Conservation (phyloP, 306 rosid genomes). For the Quercus robur region DNA sequence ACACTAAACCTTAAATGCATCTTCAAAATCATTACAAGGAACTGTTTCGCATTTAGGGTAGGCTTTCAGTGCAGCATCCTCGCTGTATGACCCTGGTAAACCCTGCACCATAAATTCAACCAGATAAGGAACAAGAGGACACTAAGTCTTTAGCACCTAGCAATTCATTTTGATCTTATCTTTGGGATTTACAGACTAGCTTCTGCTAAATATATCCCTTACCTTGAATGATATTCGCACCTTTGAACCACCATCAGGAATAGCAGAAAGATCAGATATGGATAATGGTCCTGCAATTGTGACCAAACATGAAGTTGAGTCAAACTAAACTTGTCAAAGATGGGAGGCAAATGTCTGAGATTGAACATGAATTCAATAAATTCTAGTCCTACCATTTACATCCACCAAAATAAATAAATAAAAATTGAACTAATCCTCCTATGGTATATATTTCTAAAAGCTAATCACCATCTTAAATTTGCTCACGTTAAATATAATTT, state of each 20-base stretch:
- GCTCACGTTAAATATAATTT: neutral
- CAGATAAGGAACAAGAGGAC: constrained; percentile 20
- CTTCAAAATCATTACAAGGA: constrained; percentile 67
- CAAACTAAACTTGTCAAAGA: constrained; percentile 11
- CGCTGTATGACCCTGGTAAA: constrained; percentile 56
- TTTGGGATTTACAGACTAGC: neutral
- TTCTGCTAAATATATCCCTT: constrained; percentile 10
- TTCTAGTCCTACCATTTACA: neutral
- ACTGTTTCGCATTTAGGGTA: constrained; percentile 66
- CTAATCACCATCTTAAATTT: neutral
- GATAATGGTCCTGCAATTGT: constrained; percentile 54
- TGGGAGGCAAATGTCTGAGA: neutral
- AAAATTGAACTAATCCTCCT: neutral
- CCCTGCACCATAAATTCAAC: constrained; percentile 51
- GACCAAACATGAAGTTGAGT: constrained; percentile 1
- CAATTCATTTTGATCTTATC: neutral
- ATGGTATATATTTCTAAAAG: neutral
- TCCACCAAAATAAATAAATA: neutral
- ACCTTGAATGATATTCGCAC: constrained; percentile 59
- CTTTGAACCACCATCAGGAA: constrained; percentile 38
- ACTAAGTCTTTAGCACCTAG: constrained; percentile 1
- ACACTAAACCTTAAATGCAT: constrained; percentile 57
- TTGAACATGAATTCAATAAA: neutral
- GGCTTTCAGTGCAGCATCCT: constrained; percentile 72
- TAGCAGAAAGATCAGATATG: constrained; percentile 36